Evolutionary conservation across 2,329 filamentous ascomycete species (phyloP), one percentile per base, ranked within the genome.

Genomic region (Bimuria novae-zelandiae): DNA sequence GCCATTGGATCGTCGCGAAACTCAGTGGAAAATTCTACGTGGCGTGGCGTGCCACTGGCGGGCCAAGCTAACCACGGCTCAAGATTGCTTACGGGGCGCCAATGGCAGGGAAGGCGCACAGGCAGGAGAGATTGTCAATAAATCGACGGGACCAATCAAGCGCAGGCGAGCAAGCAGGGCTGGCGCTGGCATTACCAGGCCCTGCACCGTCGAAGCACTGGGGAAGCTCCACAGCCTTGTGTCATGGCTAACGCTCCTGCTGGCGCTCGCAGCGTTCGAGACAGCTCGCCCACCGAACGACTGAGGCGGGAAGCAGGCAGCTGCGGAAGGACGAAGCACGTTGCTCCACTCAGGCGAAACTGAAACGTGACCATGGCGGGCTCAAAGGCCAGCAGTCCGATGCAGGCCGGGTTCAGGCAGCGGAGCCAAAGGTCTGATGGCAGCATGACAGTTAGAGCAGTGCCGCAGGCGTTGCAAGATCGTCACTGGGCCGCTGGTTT

Each of bases 11-110:
- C 61, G 64, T 36, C 21, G 59, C 56, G 52, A 62, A 58, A 62
- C 51, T 67, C 55, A 68, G 47, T 68, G 44, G 63, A 73, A 69
- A 68, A 68, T 60, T 65, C 61, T 65, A 52, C 55, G 52, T 59
- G 49, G 55, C 59, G 52, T 60, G 63, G 63, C 53, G 62, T 64
- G 61, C 61, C 62, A 70, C 64, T 67, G 62, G 63, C 52, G 55
- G 54, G 43, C 37, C 47, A 52, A 40, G 51, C 47, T 46, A 52
- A 60, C 51, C 49, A 46, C 50, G 46, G 43, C 14, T 23, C 51
- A 61, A 49, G 46, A 57, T 56, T 59, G 57, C 49, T 46, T 45
- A 29, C 39, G 45, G 41, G 35, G 30, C 35, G 22, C 40, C n/a
- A 17, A 16, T 10, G 14, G 23, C 25, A 30, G 40, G 36, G 8